phyloP scores from a whole-genome alignment of 2,329 filamentous ascomycete species.

The Colletotrichum ledebouriae region DNA sequence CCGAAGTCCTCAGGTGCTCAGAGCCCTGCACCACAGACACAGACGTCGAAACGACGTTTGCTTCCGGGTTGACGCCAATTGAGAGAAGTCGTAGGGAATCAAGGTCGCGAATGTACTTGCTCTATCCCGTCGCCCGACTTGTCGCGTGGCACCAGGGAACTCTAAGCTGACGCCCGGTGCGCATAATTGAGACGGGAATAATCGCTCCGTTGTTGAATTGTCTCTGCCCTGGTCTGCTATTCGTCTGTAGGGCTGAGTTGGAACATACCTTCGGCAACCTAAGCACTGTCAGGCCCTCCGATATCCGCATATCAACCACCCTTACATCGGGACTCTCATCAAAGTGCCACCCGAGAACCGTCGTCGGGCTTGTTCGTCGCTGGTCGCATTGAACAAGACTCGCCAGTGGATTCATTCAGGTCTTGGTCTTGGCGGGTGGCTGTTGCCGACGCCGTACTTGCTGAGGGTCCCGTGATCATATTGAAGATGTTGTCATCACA shows the following conservation, averaged over 20 bases:
- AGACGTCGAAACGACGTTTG: constrained; percentile 8
- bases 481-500: constrained; percentile 1
- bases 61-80: neutral
- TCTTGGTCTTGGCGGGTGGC: constrained; percentile 5
- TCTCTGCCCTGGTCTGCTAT: constrained; percentile 3
- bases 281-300: neutral
- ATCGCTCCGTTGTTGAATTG: neutral
- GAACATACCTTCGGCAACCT: neutral
- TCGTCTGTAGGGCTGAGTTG: constrained; percentile 11
- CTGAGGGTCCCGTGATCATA: neutral
- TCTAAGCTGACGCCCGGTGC: neutral
- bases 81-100: neutral
- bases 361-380: constrained; percentile 1
- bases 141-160: constrained; percentile 11
- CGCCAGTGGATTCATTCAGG: neutral
- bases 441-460: neutral
- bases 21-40: constrained; percentile 1
- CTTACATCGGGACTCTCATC: neutral
- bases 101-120: neutral
- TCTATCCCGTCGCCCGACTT: neutral
- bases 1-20: neutral
- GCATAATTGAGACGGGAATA: neutral
- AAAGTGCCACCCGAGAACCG: constrained; percentile 7
- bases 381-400: neutral
- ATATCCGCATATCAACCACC: constrained; percentile 3